phyloP scores from a whole-genome alignment of 768 basidiomycete genomes.

The Heimioporus sp. region DNA sequence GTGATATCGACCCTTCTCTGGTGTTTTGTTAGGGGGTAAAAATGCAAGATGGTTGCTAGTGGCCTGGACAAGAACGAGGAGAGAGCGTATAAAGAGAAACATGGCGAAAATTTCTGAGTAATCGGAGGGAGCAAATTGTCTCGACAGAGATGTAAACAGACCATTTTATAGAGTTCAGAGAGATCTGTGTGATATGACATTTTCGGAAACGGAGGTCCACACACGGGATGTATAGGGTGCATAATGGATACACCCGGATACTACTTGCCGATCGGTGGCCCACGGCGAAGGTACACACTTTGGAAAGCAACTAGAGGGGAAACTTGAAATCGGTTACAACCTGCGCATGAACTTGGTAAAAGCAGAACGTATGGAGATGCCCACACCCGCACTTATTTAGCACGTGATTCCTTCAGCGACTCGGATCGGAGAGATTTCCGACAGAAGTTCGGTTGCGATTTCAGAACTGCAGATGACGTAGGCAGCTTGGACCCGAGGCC shows the following conservation, averaged over 20 bases:
- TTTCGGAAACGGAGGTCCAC: constrained; percentile 2
- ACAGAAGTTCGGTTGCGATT: too few relatives aligned
- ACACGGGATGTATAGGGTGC: background rate
- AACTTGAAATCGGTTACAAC: background rate
- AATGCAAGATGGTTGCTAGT: constrained; percentile 49
- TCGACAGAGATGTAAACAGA: background rate
- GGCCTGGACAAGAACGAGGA: constrained; percentile 49
- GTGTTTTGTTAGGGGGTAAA: constrained; percentile 57
- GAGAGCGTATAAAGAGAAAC: constrained; percentile 44
- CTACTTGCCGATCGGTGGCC: background rate
- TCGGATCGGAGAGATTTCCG: background rate
- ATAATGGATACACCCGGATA: background rate
- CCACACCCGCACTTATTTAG: background rate
- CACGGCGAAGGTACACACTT: background rate
- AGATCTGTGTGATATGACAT: background rate
- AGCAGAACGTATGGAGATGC: background rate
- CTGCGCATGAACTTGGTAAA: background rate
- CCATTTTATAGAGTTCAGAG: constrained; percentile 18
- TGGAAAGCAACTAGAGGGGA: background rate
- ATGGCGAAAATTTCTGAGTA: constrained; percentile 27
- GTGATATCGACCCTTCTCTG: constrained; percentile 49
- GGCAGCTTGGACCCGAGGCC: too few relatives aligned
- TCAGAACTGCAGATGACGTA: too few relatives aligned
- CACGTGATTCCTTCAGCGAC: too few relatives aligned
- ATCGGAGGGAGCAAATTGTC: background rate